Percentiles rank a stretch among this genome's conserved stretches.
phyloP scores from a whole-genome alignment of 345 rosid species.

The Salix caprea region DNA sequence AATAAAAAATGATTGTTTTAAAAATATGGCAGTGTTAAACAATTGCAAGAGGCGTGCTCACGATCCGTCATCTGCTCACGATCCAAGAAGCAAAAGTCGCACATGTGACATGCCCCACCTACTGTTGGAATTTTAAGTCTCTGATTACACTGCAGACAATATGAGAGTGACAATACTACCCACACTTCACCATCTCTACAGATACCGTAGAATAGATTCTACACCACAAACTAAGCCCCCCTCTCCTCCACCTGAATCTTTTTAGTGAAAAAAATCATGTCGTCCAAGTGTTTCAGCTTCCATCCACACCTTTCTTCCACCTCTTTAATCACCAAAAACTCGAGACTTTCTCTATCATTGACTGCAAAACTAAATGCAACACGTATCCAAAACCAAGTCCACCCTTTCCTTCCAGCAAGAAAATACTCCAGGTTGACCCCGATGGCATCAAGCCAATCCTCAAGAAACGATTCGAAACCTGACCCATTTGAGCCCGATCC shows the following conservation, averaged over 20 bases:
- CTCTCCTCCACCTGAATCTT: constrained; percentile 17
- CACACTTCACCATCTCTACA: constrained; percentile 17
- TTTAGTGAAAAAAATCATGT: constrained; percentile 33
- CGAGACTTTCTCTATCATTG: constrained; percentile 5
- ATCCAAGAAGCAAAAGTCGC: constrained; percentile 1
- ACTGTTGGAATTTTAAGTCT: not conserved
- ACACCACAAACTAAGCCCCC: constrained; percentile 10
- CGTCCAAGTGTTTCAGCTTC: constrained; percentile 44
- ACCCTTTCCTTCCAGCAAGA: not conserved
- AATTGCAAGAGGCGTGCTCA: not conserved
- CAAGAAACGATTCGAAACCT: constrained; percentile 14
- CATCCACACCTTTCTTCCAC: constrained; percentile 32
- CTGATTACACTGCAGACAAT: not conserved
- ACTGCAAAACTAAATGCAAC: constrained; percentile 10
- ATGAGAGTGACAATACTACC: constrained; percentile 5
- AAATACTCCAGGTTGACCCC: constrained; percentile 17
- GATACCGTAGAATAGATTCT: constrained; percentile 28
- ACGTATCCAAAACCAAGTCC: not conserved
- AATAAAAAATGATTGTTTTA: too few relatives aligned
- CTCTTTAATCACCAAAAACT: constrained; percentile 13
- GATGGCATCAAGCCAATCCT: constrained; percentile 30
- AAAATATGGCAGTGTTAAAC: not conserved
- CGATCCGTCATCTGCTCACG: not conserved
- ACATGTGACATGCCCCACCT: not conserved
- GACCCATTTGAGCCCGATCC: constrained; percentile 47